Evolutionary conservation across 2,329 filamentous ascomycete genomes (phyloP), one percentile per base, ranked within the genome.

Genomic region (Malbranchea zuffiana): DNA sequence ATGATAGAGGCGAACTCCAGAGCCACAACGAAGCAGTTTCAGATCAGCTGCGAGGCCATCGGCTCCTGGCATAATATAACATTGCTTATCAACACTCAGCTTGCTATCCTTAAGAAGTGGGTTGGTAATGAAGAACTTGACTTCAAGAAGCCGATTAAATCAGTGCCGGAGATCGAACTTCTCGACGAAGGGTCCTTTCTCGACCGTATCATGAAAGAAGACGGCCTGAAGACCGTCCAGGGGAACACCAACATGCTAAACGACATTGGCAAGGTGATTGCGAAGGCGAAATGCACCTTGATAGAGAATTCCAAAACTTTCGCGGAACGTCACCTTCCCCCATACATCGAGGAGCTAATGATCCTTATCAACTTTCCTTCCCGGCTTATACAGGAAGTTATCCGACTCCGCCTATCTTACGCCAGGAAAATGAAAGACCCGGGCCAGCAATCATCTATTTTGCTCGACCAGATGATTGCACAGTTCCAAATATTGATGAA

Each of bases 41-140:
- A 74, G 44, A 80, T 87, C 44, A 85, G 85, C 18, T 90, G 82
- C 52, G 82, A 93, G 55, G 81, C 88, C 32, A 80, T 98, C 47
- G 77, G 94, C 44, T 80, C 88, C 3, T 98, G 90, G 90, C 81
- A 94, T 67, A 98, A 96, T 60, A 95, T 87, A 35, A 95, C 87
- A 20, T 79, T 88, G 54, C 77, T 94, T 54, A 96, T 98, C 68
- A 94, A 92, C 57, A 94, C 84, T 2, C 84, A 98, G 58, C 73
- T 98, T 41, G 78, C 78, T 10, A 87, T 96, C 45, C 62, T 98
- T 45, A 87, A 90, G 59, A 86, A 81, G 45, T 98, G 90, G 90
- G 90, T 98, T 17, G 90, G 90, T 37, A 98, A 98, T 53, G 78
- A 87, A 24, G 87, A 94, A 53, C 72, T 98, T 25, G 86, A 96